Base-by-base conservation (phyloP, 2,329 filamentous ascomycete species). In the Sporothrix humicola region DNA sequence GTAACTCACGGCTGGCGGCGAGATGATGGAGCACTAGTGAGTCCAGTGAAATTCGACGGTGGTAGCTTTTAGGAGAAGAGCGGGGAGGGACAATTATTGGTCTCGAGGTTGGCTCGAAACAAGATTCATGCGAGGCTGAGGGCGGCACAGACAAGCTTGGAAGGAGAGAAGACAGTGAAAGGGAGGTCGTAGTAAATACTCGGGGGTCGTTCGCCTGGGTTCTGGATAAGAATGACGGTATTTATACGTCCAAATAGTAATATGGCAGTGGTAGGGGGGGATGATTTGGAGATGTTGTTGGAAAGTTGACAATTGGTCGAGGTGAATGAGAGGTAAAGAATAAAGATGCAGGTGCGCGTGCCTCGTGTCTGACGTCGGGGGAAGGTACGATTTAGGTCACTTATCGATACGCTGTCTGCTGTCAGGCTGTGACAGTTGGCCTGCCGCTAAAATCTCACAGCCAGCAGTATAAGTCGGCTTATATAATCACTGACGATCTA, bases 361-460 rank as follows among this genome's bases (percentile, higher is more conserved):
- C 37, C 23, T 50, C 20, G 61, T 69, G 46, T 69, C 46, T 69
- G 65, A 69, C 65, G 46, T 69, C 65, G 65, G 46, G 31, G 46
- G 65, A 69, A 69, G 65, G 46, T 69, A 54, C 46, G 65, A 42
- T 26, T 13, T 13, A 2, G 3, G 48, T 42, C 15, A 5, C 46
- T 69, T 69, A 69, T 69, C 65, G 65, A 69, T 54, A 69, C 13
- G 63, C 63, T 31, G 23, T 52, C 6, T 3, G 44, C 63, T 31
- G 46, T 52, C n/a, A 54, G 52, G 52, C 52, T 54, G 46, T 52
- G n/a, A 8, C 37, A 44, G 20, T 13, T 66, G n/a, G 37, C 42
- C 42, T 46, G 61, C 42, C 17, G 10, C 10, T 66, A 48, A 66
- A 66, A 26, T 46, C 58, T 48, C 42, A 48, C 61, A 12, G 54